Evolutionary conservation across 371 early-diverging fungal genomes (phyloP), one percentile per base, ranked within the genome.

Genomic region (Rhizomucor pusillus): DNA sequence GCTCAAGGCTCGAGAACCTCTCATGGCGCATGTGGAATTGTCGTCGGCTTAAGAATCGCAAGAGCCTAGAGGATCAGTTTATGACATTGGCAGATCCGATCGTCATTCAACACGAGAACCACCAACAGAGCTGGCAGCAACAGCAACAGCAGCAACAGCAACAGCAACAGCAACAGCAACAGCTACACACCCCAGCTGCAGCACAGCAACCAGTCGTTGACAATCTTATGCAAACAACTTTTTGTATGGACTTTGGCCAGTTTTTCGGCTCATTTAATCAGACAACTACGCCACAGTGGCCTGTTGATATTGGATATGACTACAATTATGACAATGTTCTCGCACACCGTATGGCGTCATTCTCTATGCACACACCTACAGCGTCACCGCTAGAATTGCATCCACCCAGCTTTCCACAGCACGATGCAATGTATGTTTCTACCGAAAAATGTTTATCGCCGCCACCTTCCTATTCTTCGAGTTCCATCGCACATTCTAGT

Each of bases 1-100:
- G 93, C 16, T 81, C 83, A 40, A 78, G 94, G 43, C 71, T 93
- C 40, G 94, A 94, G 63, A 94, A 94, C 62, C 77, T 94, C 57
- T 86, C 90, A 12, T 94, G 94, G 94, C 74, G 94, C 40, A 74
- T 93, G 36, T 90, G 92, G 92, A 86, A 29, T 88, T 57, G 77
- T 87, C 64, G 50, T 45, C 57, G 50, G 35, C 49, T 41, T 6
- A 29, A 40, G 23, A 56, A 56, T 46, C 45, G 43, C 1, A 60
- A 62, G 22, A 34, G 33, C 13, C 57, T 50, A 34, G 49, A 52
- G 19, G 43, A 24, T 16, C 43, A 43, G 10, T 25, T 14, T 14
- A 52, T 25, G 56, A 56, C 20, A 41, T 50, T 23, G 51, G 48
- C 22, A 47, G 48, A 41, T 23, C 34, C 14, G 44, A 48, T 11